phyloP scores from a whole-genome alignment of 1,284 basidiomycete species.

The Boletus sp. region DNA sequence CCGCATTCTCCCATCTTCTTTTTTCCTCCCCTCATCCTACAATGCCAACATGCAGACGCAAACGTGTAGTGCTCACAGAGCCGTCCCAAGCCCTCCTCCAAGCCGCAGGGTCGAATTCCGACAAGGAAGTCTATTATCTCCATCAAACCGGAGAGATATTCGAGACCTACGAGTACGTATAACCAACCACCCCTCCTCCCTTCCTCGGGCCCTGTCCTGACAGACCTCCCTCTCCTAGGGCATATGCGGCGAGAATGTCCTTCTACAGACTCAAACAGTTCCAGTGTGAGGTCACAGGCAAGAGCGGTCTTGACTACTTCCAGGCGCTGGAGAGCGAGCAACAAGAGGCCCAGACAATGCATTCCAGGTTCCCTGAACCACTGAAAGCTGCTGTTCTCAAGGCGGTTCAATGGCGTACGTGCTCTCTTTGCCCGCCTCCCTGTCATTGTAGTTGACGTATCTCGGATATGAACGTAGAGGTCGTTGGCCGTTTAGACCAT shows the following conservation, averaged over 20 bases:
- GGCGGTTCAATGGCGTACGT: constrained; percentile 94
- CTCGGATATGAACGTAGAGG: constrained; percentile 54
- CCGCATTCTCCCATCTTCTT: constrained; percentile 31
- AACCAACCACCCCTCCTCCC: constrained; percentile 10
- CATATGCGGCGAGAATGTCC: constrained; percentile 86
- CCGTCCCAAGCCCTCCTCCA: constrained; percentile 66
- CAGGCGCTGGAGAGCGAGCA: constrained; percentile 89
- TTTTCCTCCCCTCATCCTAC: constrained; percentile 25
- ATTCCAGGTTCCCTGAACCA: constrained; percentile 87
- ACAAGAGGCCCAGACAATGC: constrained; percentile 82
- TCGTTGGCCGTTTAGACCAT: constrained; percentile 92
- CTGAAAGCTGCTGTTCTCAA: constrained; percentile 89
- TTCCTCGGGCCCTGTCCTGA: constrained; percentile 17
- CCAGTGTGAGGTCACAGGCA: constrained; percentile 93
- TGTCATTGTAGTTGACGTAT: constrained; percentile 16
- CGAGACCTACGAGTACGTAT: constrained; percentile 82
- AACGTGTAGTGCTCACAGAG: constrained; percentile 83
- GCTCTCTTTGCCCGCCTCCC: constrained; percentile 23
- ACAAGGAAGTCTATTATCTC: constrained; percentile 84
- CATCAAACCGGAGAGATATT: constrained; percentile 93
- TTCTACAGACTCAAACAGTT: constrained; percentile 94
- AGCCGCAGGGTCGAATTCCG: constrained; percentile 56
- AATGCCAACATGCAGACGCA: constrained; percentile 90
- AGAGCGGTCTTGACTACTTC: constrained; percentile 90
- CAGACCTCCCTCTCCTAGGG: constrained; percentile 45